These are phyloP conservation scores for Paraconiothyrium brasiliense DNA, from an alignment of 2,329 filamentous ascomycete genomes.

Conservation along the genomic window DNA sequence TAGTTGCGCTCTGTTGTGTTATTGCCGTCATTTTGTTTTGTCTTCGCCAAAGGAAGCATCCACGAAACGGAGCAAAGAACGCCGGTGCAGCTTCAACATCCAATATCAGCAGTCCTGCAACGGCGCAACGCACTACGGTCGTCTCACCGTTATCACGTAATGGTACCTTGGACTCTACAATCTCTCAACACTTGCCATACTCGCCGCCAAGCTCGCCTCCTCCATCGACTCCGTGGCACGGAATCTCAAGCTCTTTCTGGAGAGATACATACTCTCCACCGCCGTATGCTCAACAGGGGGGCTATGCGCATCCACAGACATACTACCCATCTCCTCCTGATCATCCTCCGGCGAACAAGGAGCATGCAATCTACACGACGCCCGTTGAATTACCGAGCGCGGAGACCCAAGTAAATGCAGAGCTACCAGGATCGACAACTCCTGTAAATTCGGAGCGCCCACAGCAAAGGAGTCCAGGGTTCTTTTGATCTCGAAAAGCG, in stretches of 20 bases:
- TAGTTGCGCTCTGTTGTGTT: constrained; percentile 31
- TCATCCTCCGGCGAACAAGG: background rate
- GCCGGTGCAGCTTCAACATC: background rate
- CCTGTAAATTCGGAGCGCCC: constrained; percentile 10
- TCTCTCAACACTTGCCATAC: constrained; percentile 21
- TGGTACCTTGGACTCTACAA: constrained; percentile 22
- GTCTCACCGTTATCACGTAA: constrained; percentile 16
- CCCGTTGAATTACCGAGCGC: constrained; percentile 18
- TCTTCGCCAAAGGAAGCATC: constrained; percentile 30
- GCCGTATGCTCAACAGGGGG: constrained; percentile 6
- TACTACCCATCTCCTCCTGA: constrained; percentile 19
- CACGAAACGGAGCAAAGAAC: background rate
- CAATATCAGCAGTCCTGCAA: background rate
- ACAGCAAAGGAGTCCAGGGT: constrained; percentile 12
- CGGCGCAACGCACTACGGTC: constrained; percentile 8
- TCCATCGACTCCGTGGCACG: constrained; percentile 9
- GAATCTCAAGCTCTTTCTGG: constrained; percentile 8
- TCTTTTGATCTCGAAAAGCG: background rate
- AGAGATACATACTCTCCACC: constrained; percentile 10
- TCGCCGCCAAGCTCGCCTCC: constrained; percentile 23
- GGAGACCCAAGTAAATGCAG: constrained; percentile 11
- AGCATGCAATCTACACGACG: background rate
- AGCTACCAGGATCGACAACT: constrained; percentile 10
- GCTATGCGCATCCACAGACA: constrained; percentile 13
- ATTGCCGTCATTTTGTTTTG: constrained; percentile 33